Evolutionary conservation across 352 stramenopile species (phyloP), one percentile per base, ranked within the genome.

Genomic region (Saprolegnia diclina): DNA sequence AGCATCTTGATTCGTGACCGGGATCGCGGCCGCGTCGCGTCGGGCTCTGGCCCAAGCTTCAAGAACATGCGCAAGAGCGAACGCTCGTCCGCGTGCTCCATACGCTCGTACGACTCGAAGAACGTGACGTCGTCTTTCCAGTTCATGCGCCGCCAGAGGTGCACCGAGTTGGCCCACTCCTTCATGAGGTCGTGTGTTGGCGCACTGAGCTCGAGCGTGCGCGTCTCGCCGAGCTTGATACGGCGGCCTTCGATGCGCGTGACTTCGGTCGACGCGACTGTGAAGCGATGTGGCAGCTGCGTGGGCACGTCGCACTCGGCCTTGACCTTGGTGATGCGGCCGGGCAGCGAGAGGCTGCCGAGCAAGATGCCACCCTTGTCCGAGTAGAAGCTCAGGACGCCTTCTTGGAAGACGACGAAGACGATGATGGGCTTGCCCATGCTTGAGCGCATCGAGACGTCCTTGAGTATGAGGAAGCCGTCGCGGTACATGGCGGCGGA

Each of bases 111-210:
- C 63, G 74, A 72, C 40, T 90, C 82, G 35, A 92, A 92, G 75
- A 92, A 92, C 73, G 84, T 91, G 73, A 92, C 84, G 67, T 92
- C 86, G 59, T 92, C 84, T 68, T 90, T 90, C 84, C 84, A 92
- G 76, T 88, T 92, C 84, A 92, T 92, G 55, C 84, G 84, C 19
- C 82, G 82, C 84, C 84, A 92, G 14, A 92, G 74, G 52, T 92
- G 84, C 71, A 92, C 72, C 52, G 84, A 78, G 72, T 92, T 92
- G 64, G 84, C 84, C 84, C 84, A 92, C 72, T 92, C 84, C 74
- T 91, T 92, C 84, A 92, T 92, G 5, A 92, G 73, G 71, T 88
- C 82, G 48, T 87, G 81, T 6, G 72, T 87, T 0, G 84, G 81
- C 24, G 84, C 84, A 11, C 82, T 82, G 52, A 92, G 90, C 64